Evolutionary conservation across 352 stramenopile species (phyloP), one percentile per base, ranked within the genome.

Genomic region (Globisporangium irregulare): DNA sequence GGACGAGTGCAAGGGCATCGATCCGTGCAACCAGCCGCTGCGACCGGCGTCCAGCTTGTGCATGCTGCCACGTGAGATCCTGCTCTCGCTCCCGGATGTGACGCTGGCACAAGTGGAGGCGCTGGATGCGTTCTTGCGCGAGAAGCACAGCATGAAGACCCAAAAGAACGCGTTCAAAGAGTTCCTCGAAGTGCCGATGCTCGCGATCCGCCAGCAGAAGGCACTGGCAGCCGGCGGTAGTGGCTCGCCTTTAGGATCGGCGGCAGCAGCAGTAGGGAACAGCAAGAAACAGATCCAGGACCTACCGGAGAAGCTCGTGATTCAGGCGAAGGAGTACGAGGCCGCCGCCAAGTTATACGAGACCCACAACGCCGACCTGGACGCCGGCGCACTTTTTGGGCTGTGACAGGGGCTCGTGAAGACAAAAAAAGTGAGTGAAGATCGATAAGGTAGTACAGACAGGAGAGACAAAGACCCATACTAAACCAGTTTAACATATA

Each of bases 121-220:
- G 4, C 73, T 88, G 0, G 86, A 94, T 18, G 70, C 62, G 25
- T 68, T 86, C 22, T 57, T 94, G 57, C 82, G 86, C 29, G 76
- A 87, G 64, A 91, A 92, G 50, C 82, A 90, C 68, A 94, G 86
- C 50, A 76, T 87, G 51, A 94, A 94, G 67, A 90, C 81, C 24
- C 86, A 94, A 65, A 94, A 94, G 74, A 94, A 92, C 62, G 80
- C 80, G 9, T 79, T 94, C 68, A 94, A 92, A 65, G 86, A 94
- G 71, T 72, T 94, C 9, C 59, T 94, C 8, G 86, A 94, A 62
- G 77, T 75, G 54, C 84, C 84, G 6, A 84, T 92, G 62, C 68
- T 91, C 36, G 80, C 81, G 0, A 77, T 89, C 43, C 77, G 83
- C 55, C 77, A 82, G 62, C 66, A 77, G 1, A 64, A 77, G 20